These are phyloP conservation scores for Zygosaccharomyces sapae DNA, from an alignment of 1,139 yeast genomes.

Conservation along the genomic window DNA sequence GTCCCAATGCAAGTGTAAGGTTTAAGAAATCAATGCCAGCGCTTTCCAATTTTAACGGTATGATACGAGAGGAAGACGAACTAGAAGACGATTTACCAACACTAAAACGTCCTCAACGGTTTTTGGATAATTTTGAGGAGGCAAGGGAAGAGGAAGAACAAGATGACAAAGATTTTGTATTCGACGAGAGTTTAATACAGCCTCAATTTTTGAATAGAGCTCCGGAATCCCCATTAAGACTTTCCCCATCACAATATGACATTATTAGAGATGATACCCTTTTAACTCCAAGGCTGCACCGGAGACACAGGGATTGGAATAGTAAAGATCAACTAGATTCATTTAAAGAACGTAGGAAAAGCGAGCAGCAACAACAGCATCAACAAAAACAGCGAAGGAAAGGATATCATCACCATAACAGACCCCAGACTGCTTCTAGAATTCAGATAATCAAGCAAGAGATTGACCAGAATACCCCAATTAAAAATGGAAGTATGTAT, in stretches of 20 bases:
- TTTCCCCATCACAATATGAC: slow-evolving; percentile 31
- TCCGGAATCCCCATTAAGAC: slow-evolving; percentile 18
- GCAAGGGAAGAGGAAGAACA: slow-evolving; percentile 53
- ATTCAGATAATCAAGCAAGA: slow-evolving; percentile 35
- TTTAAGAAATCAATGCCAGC: slow-evolving; percentile 33
- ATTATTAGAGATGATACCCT: slow-evolving; percentile 27
- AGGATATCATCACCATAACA: not conserved
- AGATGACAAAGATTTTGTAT: slow-evolving; percentile 51
- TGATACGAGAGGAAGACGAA: slow-evolving; percentile 23
- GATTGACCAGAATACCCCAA: slow-evolving; percentile 34
- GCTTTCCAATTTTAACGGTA: slow-evolving; percentile 17
- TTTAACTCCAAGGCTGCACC: slow-evolving; percentile 31
- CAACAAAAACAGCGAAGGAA: not conserved
- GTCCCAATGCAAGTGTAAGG: slow-evolving; percentile 21
- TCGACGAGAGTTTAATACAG: slow-evolving; percentile 24
- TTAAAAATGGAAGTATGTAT: slow-evolving; percentile 42
- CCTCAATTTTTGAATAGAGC: slow-evolving; percentile 23
- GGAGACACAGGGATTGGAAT: slow-evolving; percentile 23
- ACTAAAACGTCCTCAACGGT: slow-evolving; percentile 4
- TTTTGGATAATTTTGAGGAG: slow-evolving; percentile 53
- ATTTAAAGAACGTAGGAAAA: slow-evolving; percentile 23
- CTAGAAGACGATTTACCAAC: slow-evolving; percentile 8
- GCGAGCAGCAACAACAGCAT: slow-evolving; percentile 2
- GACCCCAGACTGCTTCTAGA: slow-evolving; percentile 20
- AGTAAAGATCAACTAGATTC: slow-evolving; percentile 20